phyloP scores from a whole-genome alignment of 1,284 basidiomycete genomes.

The Caloboletus inedulis region DNA sequence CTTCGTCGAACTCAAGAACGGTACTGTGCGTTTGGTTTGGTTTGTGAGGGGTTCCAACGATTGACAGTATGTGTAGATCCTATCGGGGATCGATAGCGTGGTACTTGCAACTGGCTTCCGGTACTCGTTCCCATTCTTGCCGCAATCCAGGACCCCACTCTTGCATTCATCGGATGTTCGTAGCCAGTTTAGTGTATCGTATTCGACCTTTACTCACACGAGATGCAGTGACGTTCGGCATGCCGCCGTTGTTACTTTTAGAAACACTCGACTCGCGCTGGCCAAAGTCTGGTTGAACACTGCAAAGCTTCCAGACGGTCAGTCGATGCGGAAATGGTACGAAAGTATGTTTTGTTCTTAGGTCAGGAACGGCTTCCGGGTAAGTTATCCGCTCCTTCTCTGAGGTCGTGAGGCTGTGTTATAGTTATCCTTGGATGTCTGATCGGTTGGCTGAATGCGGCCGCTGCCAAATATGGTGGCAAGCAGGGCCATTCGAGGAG shows the following conservation, averaged over 20 bases:
- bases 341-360: not conserved
- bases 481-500: constrained; percentile 1
- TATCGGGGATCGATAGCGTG: constrained; percentile 8
- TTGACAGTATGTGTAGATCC: not conserved
- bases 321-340: not conserved
- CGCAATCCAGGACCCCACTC: constrained; percentile 11
- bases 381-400: not conserved
- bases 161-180: constrained; percentile 4
- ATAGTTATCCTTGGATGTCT: not conserved
- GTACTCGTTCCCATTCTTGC: constrained; percentile 13
- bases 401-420: not conserved
- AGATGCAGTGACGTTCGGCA: not conserved
- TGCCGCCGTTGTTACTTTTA: not conserved
- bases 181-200: not conserved
- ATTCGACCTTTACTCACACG: not conserved
- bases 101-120: constrained; percentile 6
- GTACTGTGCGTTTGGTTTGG: constrained; percentile 1
- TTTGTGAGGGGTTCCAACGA: not conserved
- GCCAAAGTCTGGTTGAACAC: constrained; percentile 14
- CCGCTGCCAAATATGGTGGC: constrained; percentile 5
- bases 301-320: constrained; percentile 3
- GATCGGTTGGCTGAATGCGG: constrained; percentile 7
- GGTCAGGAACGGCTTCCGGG: not conserved
- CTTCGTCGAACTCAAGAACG: constrained; percentile 8
- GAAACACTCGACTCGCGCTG: constrained; percentile 3